A percentile compares a stretch with the other conserved stretches of the same genome.
phyloP scores from a whole-genome alignment of 306 rosid genomes.

The Prunus mongolica region DNA sequence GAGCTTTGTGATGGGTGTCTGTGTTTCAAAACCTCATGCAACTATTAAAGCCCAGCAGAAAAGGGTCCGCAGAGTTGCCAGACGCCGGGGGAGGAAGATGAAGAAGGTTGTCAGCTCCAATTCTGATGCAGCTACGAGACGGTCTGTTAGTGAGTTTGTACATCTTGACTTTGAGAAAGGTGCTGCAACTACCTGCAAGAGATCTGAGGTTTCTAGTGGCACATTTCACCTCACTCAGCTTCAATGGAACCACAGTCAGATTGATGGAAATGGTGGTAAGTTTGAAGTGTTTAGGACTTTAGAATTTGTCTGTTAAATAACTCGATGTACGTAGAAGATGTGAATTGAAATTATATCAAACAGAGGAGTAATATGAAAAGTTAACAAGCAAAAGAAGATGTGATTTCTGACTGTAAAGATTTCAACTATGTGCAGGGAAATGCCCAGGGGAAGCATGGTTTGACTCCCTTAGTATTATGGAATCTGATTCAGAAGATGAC shows the following conservation, averaged over 20 bases:
- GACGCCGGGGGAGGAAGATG: conserved; percentile 31
- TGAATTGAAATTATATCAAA: no score
- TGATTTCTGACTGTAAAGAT: neutral
- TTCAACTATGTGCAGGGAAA: conserved; percentile 30
- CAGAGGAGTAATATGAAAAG: neutral
- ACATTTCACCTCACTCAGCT: conserved; percentile 67
- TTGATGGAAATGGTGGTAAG: conserved; percentile 51
- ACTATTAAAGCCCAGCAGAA: conserved; percentile 21
- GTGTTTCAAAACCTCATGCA: conserved; percentile 52
- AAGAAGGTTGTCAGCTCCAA: conserved; percentile 24
- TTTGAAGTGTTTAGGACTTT: neutral
- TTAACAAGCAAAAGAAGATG: neutral
- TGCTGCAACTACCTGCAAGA: conserved; percentile 43
- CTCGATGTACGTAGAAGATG: no score
- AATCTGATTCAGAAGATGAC: conserved; percentile 87
- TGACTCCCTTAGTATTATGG: conserved; percentile 73
- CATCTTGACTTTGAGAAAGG: conserved; percentile 64
- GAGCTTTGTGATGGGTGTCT: conserved; percentile 57
- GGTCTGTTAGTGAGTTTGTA: conserved; percentile 49
- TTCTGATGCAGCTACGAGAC: conserved; percentile 43
- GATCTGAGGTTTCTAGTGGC: conserved; percentile 68
- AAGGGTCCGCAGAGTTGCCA: conserved; percentile 29
- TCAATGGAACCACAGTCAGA: conserved; percentile 69
- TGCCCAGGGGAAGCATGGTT: conserved; percentile 86
- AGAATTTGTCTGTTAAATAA: neutral